Conservation (phyloP, 495 filamentous ascomycete species). For the Platismatia glauca region DNA sequence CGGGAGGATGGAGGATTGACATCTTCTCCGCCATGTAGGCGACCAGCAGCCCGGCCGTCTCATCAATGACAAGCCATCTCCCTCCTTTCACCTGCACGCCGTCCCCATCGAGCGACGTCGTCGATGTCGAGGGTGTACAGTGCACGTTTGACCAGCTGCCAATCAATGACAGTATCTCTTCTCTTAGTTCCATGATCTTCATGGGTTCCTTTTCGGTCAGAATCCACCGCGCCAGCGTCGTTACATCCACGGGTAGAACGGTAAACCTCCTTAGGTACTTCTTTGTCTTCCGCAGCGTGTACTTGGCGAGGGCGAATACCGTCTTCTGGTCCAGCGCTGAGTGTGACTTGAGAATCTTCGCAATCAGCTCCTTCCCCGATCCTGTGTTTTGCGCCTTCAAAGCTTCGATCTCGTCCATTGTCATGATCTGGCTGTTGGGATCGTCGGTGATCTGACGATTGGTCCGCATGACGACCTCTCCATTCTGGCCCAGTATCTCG, state of each 20-base stretch:
- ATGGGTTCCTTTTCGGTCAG: slow-evolving; percentile 65
- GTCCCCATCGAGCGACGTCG: not conserved
- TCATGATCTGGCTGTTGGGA: slow-evolving; percentile 68
- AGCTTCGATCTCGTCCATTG: slow-evolving; percentile 80
- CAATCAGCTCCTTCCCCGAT: slow-evolving; percentile 79
- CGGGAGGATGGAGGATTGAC: slow-evolving; percentile 61
- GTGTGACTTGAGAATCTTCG: slow-evolving; percentile 77
- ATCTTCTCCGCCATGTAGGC: slow-evolving; percentile 87
- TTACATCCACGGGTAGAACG: slow-evolving; percentile 71
- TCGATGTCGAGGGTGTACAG: slow-evolving; percentile 24
- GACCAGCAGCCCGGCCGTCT: slow-evolving; percentile 76
- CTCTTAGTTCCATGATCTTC: slow-evolving; percentile 79
- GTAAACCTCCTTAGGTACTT: slow-evolving; percentile 88
- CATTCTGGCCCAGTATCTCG: slow-evolving; percentile 43
- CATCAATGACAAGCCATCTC: slow-evolving; percentile 82
- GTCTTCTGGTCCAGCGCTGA: slow-evolving; percentile 87
- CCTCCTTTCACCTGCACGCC: slow-evolving; percentile 40
- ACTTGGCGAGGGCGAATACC: slow-evolving; percentile 84
- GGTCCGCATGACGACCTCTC: slow-evolving; percentile 60
- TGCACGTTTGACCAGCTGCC: slow-evolving; percentile 58
- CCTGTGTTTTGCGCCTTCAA: slow-evolving; percentile 70
- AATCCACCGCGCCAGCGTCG: slow-evolving; percentile 61
- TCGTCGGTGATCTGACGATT: slow-evolving; percentile 76
- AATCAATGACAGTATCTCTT: slow-evolving; percentile 73
- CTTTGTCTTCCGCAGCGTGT: slow-evolving; percentile 83